Base-by-base conservation (phyloP, 805 yeast genomes). In the Suhomyces prunicola region DNA sequence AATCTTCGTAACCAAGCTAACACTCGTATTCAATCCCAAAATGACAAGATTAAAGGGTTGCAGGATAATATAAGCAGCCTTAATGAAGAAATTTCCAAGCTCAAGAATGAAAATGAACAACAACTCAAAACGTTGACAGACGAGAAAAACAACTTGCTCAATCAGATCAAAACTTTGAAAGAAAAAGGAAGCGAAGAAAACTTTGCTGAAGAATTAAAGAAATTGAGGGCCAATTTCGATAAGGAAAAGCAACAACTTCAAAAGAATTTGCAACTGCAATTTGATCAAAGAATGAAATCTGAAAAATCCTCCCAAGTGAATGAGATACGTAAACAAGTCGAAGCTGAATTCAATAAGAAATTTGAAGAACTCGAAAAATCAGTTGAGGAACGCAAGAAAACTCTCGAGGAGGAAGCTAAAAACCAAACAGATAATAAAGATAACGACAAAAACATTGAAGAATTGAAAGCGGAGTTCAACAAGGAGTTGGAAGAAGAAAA, bases 361-460 rank as follows among this genome's bases (percentile, higher is more conserved):
- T 53, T 56, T 40, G 61, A 55, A 10, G 56, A 54, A 45, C 51
- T 60, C 45, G 62, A 63, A 53, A 54, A 57, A 23, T 47, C 59
- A 8, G 48, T 62, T 15, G 50, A 62, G 42, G 55, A 58, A 26
- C 56, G 63, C 24, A 60, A 63, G 52, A 68, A 67, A 7, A 71
- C 74, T 50, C 68, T 81, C 60, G 76, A 77, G 51, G 66, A 63
- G 42, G 75, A 70, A 35, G 61, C 66, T 47, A 68, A 70, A 58
- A 65, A 62, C 49, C 59, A 57, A n/a, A 10, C 26, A 15, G 29
- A 15, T n/a, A 4, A 2, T n/a, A 39, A 19, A 7, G 42, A 24
- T 54, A 56, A 48, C 51, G 48, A 19, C 51, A 50, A 22, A 60
- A 57, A 27, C 17, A 47, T 61, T 6, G 58, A 56, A 31, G 62